Percentiles rank a stretch among this genome's conserved stretches.
phyloP scores from a whole-genome alignment of 2,329 filamentous ascomycete genomes.

The Alternaria brassicicola region DNA sequence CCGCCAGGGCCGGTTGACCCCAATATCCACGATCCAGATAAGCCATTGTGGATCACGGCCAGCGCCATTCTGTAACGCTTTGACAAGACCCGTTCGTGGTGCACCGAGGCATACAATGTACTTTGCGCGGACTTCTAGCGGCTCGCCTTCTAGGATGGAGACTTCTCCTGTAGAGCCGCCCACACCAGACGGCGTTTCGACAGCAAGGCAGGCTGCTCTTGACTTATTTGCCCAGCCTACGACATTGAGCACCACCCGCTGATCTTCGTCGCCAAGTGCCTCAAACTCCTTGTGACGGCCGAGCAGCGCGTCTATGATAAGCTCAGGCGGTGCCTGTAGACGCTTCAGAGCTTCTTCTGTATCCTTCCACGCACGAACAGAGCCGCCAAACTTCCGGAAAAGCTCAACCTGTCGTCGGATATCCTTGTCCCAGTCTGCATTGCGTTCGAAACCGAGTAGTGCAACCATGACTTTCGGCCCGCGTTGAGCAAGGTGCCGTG shows the following conservation, averaged over 20 bases:
- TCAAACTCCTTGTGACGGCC: slow-evolving; percentile 89
- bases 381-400: slow-evolving; percentile 82
- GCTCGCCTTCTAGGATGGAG: slow-evolving; percentile 71
- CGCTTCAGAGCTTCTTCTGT: slow-evolving; percentile 60
- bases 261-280: slow-evolving; percentile 80
- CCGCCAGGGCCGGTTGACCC: slow-evolving; percentile 83
- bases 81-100: slow-evolving; percentile 82
- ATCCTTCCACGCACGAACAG: slow-evolving; percentile 68
- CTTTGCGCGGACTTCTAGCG: slow-evolving; percentile 79
- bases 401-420: slow-evolving; percentile 82
- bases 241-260: slow-evolving; percentile 83
- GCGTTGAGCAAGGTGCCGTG: slow-evolving; percentile 83
- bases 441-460: slow-evolving; percentile 82
- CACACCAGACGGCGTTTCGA: slow-evolving; percentile 91
- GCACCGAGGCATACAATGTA: slow-evolving; percentile 86
- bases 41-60: slow-evolving; percentile 68
- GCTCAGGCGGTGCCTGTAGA: slow-evolving; percentile 69
- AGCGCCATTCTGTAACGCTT: slow-evolving; percentile 70
- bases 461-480: slow-evolving; percentile 81
- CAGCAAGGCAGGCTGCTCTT: slow-evolving; percentile 78
- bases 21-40: slow-evolving; percentile 84
- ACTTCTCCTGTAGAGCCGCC: slow-evolving; percentile 72
- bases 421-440: slow-evolving; percentile 79
- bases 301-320: slow-evolving; percentile 88
- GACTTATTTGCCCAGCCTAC: slow-evolving; percentile 94